phyloP scores from a whole-genome alignment of 768 basidiomycete genomes.

The Pisolithus sp. region DNA sequence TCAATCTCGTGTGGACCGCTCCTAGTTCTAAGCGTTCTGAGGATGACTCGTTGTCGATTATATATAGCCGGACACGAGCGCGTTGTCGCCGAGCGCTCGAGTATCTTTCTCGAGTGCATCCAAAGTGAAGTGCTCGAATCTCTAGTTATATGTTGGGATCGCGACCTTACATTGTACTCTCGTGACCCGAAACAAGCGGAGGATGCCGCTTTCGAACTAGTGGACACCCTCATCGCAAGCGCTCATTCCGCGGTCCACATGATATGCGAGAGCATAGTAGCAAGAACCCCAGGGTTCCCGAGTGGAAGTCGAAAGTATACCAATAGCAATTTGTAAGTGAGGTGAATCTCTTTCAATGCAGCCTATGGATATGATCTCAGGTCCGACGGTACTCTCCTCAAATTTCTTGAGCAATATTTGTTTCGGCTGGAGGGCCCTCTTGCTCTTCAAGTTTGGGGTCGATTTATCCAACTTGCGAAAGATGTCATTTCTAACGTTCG shows the following conservation, averaged over 20 bases:
- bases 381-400: conserved; percentile 66
- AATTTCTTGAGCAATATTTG: conserved; percentile 85
- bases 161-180: conserved; percentile 41
- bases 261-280: conserved; percentile 75
- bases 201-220: conserved; percentile 67
- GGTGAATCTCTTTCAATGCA: background rate
- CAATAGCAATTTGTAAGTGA: conserved; percentile 61
- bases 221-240: conserved; percentile 77
- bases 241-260: conserved; percentile 85
- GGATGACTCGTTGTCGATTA: conserved; percentile 62
- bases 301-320: conserved; percentile 58
- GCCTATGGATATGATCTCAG: conserved; percentile 35
- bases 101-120: conserved; percentile 75
- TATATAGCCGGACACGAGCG: conserved; percentile 57
- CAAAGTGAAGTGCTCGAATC: conserved; percentile 80
- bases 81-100: conserved; percentile 79
- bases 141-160: conserved; percentile 76
- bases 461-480: conserved; percentile 70
- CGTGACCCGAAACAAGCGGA: conserved; percentile 35
- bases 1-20: conserved; percentile 45
- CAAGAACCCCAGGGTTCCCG: conserved; percentile 46
- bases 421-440: conserved; percentile 80
- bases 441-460: conserved; percentile 87
- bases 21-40: conserved; percentile 43
- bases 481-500: conserved; percentile 63